phyloP scores from a whole-genome alignment of 2,329 filamentous ascomycete genomes.

The Cladobotryum mycophilum region DNA sequence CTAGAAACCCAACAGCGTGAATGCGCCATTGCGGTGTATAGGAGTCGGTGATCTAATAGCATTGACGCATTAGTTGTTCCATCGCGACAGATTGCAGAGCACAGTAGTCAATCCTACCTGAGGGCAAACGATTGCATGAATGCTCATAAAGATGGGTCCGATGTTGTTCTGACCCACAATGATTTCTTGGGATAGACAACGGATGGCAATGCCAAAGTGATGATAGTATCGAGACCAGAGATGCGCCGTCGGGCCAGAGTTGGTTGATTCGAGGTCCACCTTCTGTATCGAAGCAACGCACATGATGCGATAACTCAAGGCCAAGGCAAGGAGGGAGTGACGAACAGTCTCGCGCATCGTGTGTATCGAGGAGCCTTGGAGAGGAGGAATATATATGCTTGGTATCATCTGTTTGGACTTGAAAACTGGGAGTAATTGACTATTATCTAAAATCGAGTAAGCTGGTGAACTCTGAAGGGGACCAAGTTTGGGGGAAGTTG shows the following conservation, averaged over 20 bases:
- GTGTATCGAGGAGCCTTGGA: slow-evolving; percentile 1
- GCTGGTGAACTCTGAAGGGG: neutral
- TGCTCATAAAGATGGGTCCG: slow-evolving; percentile 6
- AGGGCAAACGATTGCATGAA: neutral
- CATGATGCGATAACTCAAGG: slow-evolving; percentile 9
- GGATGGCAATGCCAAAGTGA: slow-evolving; percentile 4
- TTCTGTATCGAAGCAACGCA: slow-evolving; percentile 4
- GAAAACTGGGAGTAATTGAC: slow-evolving; percentile 2
- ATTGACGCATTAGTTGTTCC: too few relatives aligned
- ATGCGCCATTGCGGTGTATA: slow-evolving; percentile 7
- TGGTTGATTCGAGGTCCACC: slow-evolving; percentile 2
- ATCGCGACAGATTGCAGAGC: too few relatives aligned
- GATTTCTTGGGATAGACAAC: slow-evolving; percentile 7
- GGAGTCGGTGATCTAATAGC: neutral
- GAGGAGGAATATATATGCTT: neutral
- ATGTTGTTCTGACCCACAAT: neutral
- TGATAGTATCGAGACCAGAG: slow-evolving; percentile 8
- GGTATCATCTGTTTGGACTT: slow-evolving; percentile 4
- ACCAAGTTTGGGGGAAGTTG: too few relatives aligned
- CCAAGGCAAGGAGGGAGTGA: slow-evolving; percentile 6
- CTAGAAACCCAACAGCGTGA: slow-evolving; percentile 6
- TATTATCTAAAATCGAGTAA: slow-evolving; percentile 1
- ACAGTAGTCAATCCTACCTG: neutral
- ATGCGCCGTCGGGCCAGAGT: slow-evolving; percentile 2
- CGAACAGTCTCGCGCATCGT: slow-evolving; percentile 1